These are phyloP conservation scores for Vaccinium darrowii DNA, from an alignment of 148 eudicot species.

Conservation along the genomic window DNA sequence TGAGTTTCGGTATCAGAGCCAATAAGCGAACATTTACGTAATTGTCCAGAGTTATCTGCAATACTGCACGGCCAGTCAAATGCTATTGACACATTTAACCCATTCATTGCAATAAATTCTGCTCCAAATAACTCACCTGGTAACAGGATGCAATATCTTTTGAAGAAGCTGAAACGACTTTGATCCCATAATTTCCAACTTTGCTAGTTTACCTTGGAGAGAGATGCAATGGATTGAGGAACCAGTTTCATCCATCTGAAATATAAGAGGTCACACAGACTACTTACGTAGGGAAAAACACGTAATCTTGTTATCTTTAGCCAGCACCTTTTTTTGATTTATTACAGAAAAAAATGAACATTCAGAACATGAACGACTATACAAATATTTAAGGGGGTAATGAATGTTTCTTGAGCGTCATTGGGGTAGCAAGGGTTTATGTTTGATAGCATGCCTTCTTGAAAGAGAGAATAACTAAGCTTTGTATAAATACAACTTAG, in stretches of 20 bases:
- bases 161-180: conserved; percentile 59
- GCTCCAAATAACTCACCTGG: conserved; percentile 37
- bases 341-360: not conserved
- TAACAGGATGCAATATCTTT: conserved; percentile 59
- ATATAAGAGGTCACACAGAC: not conserved
- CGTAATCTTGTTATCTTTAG: not conserved
- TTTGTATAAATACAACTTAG: not conserved
- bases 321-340: not conserved
- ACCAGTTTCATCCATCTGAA: conserved; percentile 54
- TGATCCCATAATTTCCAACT: conserved; percentile 75
- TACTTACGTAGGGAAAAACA: not conserved
- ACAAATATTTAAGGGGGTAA: not conserved
- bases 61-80: conserved; percentile 34
- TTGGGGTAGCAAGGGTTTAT: not conserved
- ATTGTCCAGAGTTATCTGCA: conserved; percentile 26
- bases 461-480: not conserved
- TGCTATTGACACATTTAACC: not conserved
- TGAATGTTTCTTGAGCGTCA: not conserved
- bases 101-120: not conserved
- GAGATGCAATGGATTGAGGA: conserved; percentile 49
- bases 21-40: conserved; percentile 31
- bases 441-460: conserved; percentile 1
- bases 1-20: conserved; percentile 29
- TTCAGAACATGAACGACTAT: not conserved
- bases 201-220: conserved; percentile 76